Conservation (phyloP, 495 filamentous ascomycete genomes). For the Penicillium coprophilum region DNA sequence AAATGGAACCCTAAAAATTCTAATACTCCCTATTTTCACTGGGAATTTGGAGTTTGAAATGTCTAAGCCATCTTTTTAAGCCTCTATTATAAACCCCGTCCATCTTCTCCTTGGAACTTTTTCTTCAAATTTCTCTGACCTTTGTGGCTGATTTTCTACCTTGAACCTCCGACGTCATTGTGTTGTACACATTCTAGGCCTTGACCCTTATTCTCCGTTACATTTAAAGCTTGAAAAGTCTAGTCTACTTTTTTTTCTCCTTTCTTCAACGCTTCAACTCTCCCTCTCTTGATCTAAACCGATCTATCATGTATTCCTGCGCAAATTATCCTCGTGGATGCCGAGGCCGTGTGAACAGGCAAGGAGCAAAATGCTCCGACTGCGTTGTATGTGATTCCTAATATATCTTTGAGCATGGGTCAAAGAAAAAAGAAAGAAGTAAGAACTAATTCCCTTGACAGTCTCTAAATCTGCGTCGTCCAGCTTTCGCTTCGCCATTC, state of each 20-base stretch:
- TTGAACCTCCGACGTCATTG: conserved; percentile 15
- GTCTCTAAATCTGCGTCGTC: conserved; percentile 46
- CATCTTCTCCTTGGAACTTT: conserved; percentile 7
- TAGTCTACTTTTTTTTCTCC: conserved; percentile 2
- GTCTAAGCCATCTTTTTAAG: conserved; percentile 21
- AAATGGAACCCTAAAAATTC: conserved; percentile 32
- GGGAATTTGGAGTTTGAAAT: background rate
- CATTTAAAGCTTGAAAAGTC: conserved; percentile 7
- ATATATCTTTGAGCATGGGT: background rate
- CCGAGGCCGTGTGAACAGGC: conserved; percentile 47
- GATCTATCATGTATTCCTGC: conserved; percentile 48
- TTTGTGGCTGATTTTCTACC: conserved; percentile 9
- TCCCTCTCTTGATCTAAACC: background rate
- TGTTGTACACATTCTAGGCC: conserved; percentile 9
- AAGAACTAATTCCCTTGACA: conserved; percentile 25
- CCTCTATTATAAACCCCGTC: conserved; percentile 30
- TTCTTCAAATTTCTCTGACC: background rate
- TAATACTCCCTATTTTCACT: conserved; percentile 13
- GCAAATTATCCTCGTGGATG: conserved; percentile 53
- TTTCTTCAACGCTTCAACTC: conserved; percentile 1
- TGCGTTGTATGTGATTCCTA: conserved; percentile 42
- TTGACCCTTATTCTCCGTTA: conserved; percentile 8
- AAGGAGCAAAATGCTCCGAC: conserved; percentile 47
- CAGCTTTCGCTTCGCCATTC: conserved; percentile 43
- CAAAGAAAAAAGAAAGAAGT: background rate